Evolutionary conservation across 2,329 filamentous ascomycete species (phyloP), one percentile per base, ranked within the genome.

Genomic region (Aspergillus japonicus): DNA sequence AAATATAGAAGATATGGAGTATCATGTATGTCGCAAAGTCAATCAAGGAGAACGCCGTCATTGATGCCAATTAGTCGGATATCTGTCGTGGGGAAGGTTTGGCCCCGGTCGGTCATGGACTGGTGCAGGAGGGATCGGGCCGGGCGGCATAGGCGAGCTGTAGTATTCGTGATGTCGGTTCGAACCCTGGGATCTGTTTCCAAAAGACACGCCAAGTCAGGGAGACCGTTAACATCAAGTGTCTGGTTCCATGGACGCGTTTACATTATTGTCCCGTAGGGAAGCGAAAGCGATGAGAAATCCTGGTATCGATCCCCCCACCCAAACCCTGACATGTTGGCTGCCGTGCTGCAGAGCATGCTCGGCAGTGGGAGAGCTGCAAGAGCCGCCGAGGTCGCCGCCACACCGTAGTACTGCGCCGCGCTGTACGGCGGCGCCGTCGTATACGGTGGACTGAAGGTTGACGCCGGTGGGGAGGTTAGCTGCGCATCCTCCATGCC

Each of bases 301-400:
- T 94, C 91, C 72, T 90, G 89, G 75, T 90, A 92, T 68, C 89
- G 84, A 75, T 91, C 91, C 5, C 68, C 70, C 91, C 92, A 96
- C 68, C 90, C 91, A 75, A 96, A 96, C 65, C 87, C 85, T 68
- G 86, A 85, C 80, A 90, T 92, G 61, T 87, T 89, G 62, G 88
- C 82, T 72, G 88, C 89, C 60, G 92, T 86, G 69, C 92, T 91
- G 78, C 94, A 98, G 69, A 96, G 82, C 85, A 93, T 90, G 80
- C 91, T 96, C 48, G 93, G 92, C 56, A 97, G 83, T 52, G 92
- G 90, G 50, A 96, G 83, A 47, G 88, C 81, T 23, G 91, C 86
- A 65, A 96, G 88, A 53, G 91, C 86, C 23, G 90, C 86, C 48
- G 87, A 85, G 60, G 89, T 87, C 71, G 88, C 85, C 14, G 92